A percentile compares a stretch with the other conserved stretches of the same genome.
phyloP scores from a whole-genome alignment of 2,329 filamentous ascomycete genomes.

The Aspergillus melleus region DNA sequence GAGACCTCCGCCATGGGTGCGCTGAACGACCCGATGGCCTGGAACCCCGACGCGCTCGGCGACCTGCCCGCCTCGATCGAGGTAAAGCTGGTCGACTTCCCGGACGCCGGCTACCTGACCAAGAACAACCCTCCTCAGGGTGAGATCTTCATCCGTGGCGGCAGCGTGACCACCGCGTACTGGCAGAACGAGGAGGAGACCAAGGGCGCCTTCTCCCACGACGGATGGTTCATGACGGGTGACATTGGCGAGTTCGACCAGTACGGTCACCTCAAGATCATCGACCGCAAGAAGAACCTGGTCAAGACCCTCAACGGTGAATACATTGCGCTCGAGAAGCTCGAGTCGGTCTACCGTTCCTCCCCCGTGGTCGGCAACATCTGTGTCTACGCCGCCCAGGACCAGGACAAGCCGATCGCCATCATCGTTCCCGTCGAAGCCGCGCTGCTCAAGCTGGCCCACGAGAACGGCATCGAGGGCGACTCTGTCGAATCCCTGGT shows the following conservation, averaged over 20 bases:
- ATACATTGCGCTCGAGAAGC: constrained; percentile 95
- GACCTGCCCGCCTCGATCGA: constrained; percentile 76
- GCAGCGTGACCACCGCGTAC: constrained; percentile 73
- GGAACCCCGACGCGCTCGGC: constrained; percentile 74
- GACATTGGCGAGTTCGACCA: constrained; percentile 89
- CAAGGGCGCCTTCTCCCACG: constrained; percentile 70
- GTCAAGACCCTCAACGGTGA: constrained; percentile 95
- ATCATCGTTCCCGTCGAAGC: constrained; percentile 68
- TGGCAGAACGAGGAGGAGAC: constrained; percentile 86
- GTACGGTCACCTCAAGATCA: constrained; percentile 78
- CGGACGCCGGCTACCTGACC: constrained; percentile 81
- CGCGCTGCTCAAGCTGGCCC: constrained; percentile 57
- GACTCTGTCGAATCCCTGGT: constrained; percentile 68
- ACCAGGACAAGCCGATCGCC: constrained; percentile 76
- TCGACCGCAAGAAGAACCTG: constrained; percentile 97
- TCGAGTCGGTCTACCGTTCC: constrained; percentile 87
- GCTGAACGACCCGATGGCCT: constrained; percentile 72
- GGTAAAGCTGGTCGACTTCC: constrained; percentile 86
- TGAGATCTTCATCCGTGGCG: constrained; percentile 86
- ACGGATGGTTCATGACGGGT: constrained; percentile 96
- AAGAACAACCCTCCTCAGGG: constrained; percentile 78
- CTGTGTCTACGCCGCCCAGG: constrained; percentile 77
- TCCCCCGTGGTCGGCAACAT: constrained; percentile 78
- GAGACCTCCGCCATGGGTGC: constrained; percentile 74
- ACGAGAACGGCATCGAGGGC: constrained; percentile 61